Percentiles rank a stretch among this genome's conserved stretches.
Conservation (phyloP, 73 alveolate species). For the Tetrahymena borealis region DNA sequence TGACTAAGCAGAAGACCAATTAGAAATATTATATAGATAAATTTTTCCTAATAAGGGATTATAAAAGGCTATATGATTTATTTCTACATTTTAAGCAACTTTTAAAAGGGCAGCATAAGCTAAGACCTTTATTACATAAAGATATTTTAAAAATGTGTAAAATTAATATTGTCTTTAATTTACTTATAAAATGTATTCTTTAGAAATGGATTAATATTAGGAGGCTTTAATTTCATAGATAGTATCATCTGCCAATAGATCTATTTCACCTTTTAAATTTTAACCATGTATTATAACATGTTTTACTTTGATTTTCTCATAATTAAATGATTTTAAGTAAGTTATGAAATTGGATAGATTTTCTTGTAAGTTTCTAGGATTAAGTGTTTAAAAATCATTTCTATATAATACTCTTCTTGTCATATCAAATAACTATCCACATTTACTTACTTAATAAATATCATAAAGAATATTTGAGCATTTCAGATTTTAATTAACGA, state of each 20-base stretch:
- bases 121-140: background rate
- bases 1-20: background rate
- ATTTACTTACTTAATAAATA: background rate
- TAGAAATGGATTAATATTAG: background rate
- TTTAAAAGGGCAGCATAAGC: background rate
- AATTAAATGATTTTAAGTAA: background rate
- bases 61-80: background rate
- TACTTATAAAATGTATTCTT: background rate
- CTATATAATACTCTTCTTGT: background rate
- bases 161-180: background rate
- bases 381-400: background rate
- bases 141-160: background rate
- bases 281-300: background rate
- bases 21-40: background rate
- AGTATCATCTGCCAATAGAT: background rate
- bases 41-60: background rate
- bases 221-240: background rate
- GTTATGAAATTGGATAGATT: background rate
- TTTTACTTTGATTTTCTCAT: background rate
- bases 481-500: background rate
- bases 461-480: background rate
- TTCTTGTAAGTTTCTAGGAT: background rate
- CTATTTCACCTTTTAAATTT: background rate
- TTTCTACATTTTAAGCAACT: background rate
- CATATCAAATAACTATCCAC: background rate